Evolutionary conservation across 441 rosid genomes (phyloP).

Genomic region (Corymbia calophylla): DNA sequence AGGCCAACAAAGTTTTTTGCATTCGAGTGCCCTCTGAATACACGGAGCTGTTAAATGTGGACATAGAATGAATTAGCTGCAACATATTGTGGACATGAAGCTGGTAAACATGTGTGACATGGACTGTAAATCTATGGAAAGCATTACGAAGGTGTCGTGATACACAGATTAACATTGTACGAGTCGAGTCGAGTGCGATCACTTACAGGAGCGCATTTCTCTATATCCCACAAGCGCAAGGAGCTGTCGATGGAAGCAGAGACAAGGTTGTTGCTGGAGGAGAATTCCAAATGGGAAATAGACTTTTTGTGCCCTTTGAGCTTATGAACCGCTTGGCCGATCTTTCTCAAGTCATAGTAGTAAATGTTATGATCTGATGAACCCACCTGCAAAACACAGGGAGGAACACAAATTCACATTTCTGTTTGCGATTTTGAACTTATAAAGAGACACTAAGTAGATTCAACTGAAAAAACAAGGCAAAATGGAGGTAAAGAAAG

Average conservation of each 20-base stretch:
- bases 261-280: conserved; percentile 26
- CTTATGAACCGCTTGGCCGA: conserved; percentile 21
- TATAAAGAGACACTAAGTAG: neutral
- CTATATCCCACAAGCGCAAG: conserved; percentile 35
- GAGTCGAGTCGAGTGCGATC: neutral
- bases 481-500: neutral
- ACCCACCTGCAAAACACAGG: conserved; percentile 23
- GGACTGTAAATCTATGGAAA: neutral
- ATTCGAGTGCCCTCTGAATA: conserved; percentile 27
- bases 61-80: neutral
- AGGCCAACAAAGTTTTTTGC: conserved; percentile 34
- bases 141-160: neutral
- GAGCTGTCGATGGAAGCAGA: conserved; percentile 38
- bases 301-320: conserved; percentile 31
- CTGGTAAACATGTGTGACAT: neutral
- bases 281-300: conserved; percentile 33
- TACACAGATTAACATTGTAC: neutral
- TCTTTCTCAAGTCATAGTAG: conserved; percentile 29
- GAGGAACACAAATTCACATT: neutral
- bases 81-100: neutral
- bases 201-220: conserved; percentile 21
- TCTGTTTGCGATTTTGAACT: neutral
- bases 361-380: conserved; percentile 33
- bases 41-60: conserved; percentile 9
- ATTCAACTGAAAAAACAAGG: neutral